Conservation (phyloP, 192 early-diverging fungal genomes). For the Coemansia sp. region DNA sequence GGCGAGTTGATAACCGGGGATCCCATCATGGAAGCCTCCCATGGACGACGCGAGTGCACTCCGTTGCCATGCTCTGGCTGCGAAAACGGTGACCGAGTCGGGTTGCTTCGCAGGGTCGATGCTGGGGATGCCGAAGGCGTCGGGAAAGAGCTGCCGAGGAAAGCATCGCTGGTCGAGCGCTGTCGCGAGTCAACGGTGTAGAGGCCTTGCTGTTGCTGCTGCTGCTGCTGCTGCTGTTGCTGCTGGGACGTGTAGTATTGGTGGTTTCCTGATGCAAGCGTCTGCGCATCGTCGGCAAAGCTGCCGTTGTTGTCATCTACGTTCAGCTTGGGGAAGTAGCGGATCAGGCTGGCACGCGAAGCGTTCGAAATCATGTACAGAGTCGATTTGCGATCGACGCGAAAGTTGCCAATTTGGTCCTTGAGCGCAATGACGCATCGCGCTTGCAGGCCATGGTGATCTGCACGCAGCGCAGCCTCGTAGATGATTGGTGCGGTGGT, state of each 20-base stretch:
- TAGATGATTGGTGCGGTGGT: conserved; percentile 65
- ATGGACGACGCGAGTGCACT: conserved; percentile 27
- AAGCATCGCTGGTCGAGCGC: conserved; percentile 42
- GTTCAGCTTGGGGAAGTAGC: conserved; percentile 40
- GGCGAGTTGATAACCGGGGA: conserved; percentile 51
- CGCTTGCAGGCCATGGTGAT: conserved; percentile 66
- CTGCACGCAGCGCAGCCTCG: conserved; percentile 65
- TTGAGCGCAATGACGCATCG: conserved; percentile 39
- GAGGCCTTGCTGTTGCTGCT: conserved; percentile 8
- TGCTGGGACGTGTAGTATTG: conserved; percentile 8
- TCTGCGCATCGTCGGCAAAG: conserved; percentile 8
- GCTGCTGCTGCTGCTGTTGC: conserved; percentile 22
- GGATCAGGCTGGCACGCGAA: conserved; percentile 33
- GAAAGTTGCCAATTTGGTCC: conserved; percentile 29
- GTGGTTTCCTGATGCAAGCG: conserved; percentile 6
- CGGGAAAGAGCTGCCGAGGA: conserved; percentile 14
- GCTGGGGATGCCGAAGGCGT: conserved; percentile 31
- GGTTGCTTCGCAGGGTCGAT: conserved; percentile 36
- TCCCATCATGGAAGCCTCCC: conserved; percentile 32
- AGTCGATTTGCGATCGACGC: conserved; percentile 31
- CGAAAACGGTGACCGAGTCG: conserved; percentile 34
- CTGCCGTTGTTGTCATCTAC: conserved; percentile 6
- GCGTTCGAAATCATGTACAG: conserved; percentile 39
- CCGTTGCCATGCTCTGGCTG: conserved; percentile 5
- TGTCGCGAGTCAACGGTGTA: conserved; percentile 9